phyloP scores from a whole-genome alignment of 371 early-diverging fungal species.

The Apophysomyces trapeziformis region DNA sequence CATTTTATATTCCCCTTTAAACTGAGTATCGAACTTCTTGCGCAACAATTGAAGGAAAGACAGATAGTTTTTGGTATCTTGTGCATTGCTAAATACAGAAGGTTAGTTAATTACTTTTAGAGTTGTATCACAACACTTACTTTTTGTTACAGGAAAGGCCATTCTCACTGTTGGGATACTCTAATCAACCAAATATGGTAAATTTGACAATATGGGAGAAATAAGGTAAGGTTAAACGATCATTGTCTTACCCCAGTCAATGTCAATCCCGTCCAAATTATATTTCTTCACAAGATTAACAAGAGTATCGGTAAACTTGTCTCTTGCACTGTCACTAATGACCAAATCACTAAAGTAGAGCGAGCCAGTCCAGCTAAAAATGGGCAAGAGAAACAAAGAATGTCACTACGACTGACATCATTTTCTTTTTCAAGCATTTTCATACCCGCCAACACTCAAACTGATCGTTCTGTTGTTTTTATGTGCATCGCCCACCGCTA shows the following conservation, averaged over 20 bases:
- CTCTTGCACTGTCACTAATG: constrained; percentile 13
- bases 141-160: constrained; percentile 43
- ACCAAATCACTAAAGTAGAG: constrained; percentile 38
- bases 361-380: constrained; percentile 47
- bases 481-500: constrained; percentile 48
- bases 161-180: constrained; percentile 46
- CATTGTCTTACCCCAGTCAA: constrained; percentile 55
- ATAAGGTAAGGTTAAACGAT: neutral
- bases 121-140: constrained; percentile 16
- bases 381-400: neutral
- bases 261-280: constrained; percentile 61
- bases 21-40: constrained; percentile 20
- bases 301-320: constrained; percentile 32
- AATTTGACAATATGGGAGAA: neutral
- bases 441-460: constrained; percentile 49
- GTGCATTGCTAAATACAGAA: constrained; percentile 24
- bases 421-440: neutral
- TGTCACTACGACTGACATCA: neutral
- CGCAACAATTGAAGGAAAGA: constrained; percentile 27
- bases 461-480: constrained; percentile 37
- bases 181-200: constrained; percentile 17
- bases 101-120: neutral
- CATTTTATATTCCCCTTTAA: constrained; percentile 33
- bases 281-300: constrained; percentile 41
- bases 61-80: constrained; percentile 61